Evolutionary conservation across 148 eudicot genomes (phyloP), one percentile per base, ranked within the genome.

Genomic region (Camellia lanceoleosa): DNA sequence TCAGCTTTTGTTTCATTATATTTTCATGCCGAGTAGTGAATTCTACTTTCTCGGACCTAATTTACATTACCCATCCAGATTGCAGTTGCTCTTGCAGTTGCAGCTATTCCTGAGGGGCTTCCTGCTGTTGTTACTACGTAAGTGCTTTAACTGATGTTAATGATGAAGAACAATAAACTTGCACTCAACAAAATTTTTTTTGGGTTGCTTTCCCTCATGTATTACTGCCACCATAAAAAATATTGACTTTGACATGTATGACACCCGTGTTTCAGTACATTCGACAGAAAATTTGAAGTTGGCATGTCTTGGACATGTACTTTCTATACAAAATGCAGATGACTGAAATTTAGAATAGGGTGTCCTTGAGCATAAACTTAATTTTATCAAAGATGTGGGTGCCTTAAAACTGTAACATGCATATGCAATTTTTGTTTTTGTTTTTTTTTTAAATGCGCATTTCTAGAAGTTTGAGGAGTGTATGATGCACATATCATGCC

Each of bases 21-120:
- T 16, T 75, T 1, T 74, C n/a, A 59, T 43, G 49, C 43, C 23
- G 75, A 58, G 42, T 69, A 54, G 7, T 58, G 44, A 74, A 70
- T 79, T 74, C 41, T 11, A 59, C n/a, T 46, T 5, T 64, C 10
- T 54, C 78, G 80, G 61, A 78, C 64, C 61, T 75, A 44, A 65
- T 76, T 68, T 46, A 66, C 46, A 44, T 49, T 76, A 19, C 65
- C 61, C 81, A 66, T 56, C 73, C 78, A 91, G 94, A 93, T 93
- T 90, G 97, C 97, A 72, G 97, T 93, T 84, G 97, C 97, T 82
- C 95, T 93, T 81, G 97, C 97, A 5, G 97, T 93, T 90, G 97
- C 97, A 79, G 97, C 97, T 76, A 93, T 93, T 81, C 95, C 97
- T 1, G 97, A 93, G 83, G 97, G 97, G 79, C 97, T 93, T 87